phyloP scores from a whole-genome alignment of 345 rosid genomes.

The Pistacia vera region DNA sequence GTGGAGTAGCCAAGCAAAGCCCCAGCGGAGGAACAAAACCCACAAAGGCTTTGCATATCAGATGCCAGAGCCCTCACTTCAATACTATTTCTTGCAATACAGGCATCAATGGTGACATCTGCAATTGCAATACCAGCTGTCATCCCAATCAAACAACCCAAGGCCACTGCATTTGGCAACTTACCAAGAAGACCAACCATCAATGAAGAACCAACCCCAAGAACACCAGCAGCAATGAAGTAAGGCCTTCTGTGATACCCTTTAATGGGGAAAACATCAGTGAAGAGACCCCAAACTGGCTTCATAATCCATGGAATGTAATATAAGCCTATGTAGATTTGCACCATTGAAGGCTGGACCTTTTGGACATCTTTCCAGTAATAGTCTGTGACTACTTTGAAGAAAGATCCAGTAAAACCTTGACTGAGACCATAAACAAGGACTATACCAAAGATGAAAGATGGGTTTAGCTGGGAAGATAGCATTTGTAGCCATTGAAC shows the following conservation, averaged over 20 bases:
- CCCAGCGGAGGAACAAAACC: constrained; percentile 80
- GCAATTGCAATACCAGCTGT: constrained; percentile 75
- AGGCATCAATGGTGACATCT: constrained; percentile 87
- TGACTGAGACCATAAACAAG: constrained; percentile 77
- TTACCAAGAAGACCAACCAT: constrained; percentile 46
- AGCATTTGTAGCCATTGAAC: constrained; percentile 77
- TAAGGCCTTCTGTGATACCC: constrained; percentile 80
- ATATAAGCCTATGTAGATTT: constrained; percentile 69
- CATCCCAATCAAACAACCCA: constrained; percentile 65
- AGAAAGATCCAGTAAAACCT: constrained; percentile 74
- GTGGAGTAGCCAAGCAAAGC: constrained; percentile 67
- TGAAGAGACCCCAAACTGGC: constrained; percentile 80
- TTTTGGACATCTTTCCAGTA: constrained; percentile 91
- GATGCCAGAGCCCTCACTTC: constrained; percentile 59
- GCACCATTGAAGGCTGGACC: constrained; percentile 86
- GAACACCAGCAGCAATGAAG: constrained; percentile 63
- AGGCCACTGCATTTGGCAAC: constrained; percentile 53
- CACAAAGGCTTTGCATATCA: constrained; percentile 84
- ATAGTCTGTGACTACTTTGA: constrained; percentile 77
- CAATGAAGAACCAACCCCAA: constrained; percentile 58
- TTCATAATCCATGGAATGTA: constrained; percentile 83
- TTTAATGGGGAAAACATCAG: constrained; percentile 68
- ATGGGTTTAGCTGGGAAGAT: constrained; percentile 52
- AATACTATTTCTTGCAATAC: constrained; percentile 78
- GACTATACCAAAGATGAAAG: constrained; percentile 66